Base-by-base conservation (phyloP, 352 stramenopile species). In the Globisporangium perplexum region DNA sequence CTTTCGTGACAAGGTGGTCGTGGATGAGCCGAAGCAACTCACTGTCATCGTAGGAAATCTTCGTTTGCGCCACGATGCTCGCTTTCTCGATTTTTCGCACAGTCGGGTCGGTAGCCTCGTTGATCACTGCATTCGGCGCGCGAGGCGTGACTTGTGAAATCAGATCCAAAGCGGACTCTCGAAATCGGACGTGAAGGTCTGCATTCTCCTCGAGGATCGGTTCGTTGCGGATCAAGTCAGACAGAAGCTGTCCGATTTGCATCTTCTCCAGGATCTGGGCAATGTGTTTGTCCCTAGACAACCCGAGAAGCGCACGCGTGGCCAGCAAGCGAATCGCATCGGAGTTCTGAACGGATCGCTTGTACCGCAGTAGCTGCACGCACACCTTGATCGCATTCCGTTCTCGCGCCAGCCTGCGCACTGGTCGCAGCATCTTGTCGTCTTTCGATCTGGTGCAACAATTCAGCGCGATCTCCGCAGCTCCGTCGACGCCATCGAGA, bases 231-330 rank as follows among this genome's bases (percentile, higher is more conserved):
- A 96, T 92, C 58, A 94, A 75, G 50, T 96, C 87, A 0, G 85
- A 94, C 8, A 96, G 64, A 18, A 95, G 39, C 51, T 93, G 83
- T 3, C 82, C 80, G 4, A 95, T 66, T 49, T 93, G 83, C 87
- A 96, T 96, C 45, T 94, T 93, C 59, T 96, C 84, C 5, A 96
- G 59, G 54, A 96, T 93, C 59, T 96, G 87, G 0, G 84, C 83
- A 52, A 96, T 93, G 30, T 95, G 85, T 3, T 82, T 72, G 53
- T 96, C 87, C 30, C 86, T 75, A n/a, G 87, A 82, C 11, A 96
- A 59, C 0, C 87, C 87, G 15, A 95, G 56, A 14, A 96, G 62
- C 7, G 80, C 83, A n/a, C 83, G 78, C 17, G 85, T 93, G 1
- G 87, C 77, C 17, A 95, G 56, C 22, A 96, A 49, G 12, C 87